Evolutionary conservation across 2,329 filamentous ascomycete genomes (phyloP), one percentile per base, ranked within the genome.

Genomic region (Venturia effusa): DNA sequence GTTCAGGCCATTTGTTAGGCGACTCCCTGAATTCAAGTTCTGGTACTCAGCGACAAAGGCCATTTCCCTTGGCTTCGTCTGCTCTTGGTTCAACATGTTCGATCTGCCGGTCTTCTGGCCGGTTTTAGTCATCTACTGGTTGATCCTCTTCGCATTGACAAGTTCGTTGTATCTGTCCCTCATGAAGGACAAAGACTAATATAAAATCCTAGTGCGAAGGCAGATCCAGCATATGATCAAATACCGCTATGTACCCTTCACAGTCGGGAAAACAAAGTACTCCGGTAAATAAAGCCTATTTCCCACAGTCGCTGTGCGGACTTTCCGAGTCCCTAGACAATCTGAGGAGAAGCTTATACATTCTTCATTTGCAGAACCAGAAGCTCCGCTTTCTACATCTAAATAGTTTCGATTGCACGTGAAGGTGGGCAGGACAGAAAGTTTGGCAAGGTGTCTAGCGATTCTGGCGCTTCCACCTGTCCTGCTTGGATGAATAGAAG

Each of bases 141-240:
- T 99, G 75, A 96, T 99, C 73, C 82, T 99, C 66, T 97, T 99
- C 74, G 84, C 92, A 71, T 80, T 99, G 77, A 99, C 94, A 64
- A 99, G 92, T 96, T 81, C 75, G 91, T 84, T 61, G 57, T 61
- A 11, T 30, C 43, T 39, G 3, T 27, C 11, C 7, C 27, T 34
- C 57, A 22, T 24, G 15, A 32, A 0, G 24, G 32, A 1, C 17
- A 30, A 13, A 24, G 32, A 34, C 48, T 55, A 55, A 55, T 4
- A 17, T 1, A 4, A 13, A 4, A 7, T 1, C 30, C 5, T 70
- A 96, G 92, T 99, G 94, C 87, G 94, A 78, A 90, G 94, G 82
- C 94, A 99, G 80, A 99, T 99, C 71, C 94, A 99, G 80, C 94
- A 97, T 80, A 99, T 99, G 94, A 93, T 99, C 84, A 99, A 97